phyloP scores from a whole-genome alignment of 1,139 yeast genomes.

The Kazachstania sp. region DNA sequence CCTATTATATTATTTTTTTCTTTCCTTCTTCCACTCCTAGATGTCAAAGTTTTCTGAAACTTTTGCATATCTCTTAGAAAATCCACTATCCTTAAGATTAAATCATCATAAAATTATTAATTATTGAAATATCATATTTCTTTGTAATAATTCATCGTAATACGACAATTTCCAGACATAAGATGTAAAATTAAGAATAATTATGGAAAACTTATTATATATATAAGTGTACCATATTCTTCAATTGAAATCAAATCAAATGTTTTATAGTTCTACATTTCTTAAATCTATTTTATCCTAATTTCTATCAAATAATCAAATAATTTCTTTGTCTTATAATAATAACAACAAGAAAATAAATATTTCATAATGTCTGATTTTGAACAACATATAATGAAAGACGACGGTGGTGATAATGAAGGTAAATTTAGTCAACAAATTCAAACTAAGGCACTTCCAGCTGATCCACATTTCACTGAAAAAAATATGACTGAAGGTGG shows the following conservation, averaged over 20 bases:
- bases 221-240: too few species aligned
- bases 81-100: neutral
- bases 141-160: too few species aligned
- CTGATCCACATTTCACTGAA: neutral
- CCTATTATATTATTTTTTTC: too few species aligned
- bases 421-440: neutral
- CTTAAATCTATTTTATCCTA: neutral
- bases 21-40: too few species aligned
- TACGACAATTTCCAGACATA: too few species aligned
- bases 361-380: neutral
- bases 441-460: neutral
- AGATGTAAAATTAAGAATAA: too few species aligned
- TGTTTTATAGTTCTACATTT: neutral
- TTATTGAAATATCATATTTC: too few species aligned
- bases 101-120: too few species aligned
- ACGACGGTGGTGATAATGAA: neutral
- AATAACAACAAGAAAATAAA: neutral
- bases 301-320: neutral
- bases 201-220: too few species aligned
- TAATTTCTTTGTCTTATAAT: neutral
- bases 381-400: neutral
- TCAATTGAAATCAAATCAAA: too few species aligned
- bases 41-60: neutral
- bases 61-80: neutral
- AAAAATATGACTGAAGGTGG: constrained; percentile 53